Evolutionary conservation across 495 filamentous ascomycete genomes (phyloP).

Genomic region (Talaromyces adpressus): DNA sequence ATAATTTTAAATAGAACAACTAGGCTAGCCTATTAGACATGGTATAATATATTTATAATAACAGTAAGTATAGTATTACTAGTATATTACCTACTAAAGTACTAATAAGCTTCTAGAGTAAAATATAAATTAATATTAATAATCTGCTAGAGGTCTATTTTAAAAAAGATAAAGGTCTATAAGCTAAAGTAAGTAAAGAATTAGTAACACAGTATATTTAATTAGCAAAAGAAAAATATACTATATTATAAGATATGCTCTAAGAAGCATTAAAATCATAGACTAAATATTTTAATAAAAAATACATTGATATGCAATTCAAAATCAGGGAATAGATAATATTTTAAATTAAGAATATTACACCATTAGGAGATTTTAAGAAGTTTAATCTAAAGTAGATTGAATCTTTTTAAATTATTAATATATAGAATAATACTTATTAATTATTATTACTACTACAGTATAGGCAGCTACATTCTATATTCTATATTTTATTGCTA

Average conservation of each 20-base stretch:
- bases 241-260: not conserved
- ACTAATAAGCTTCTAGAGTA: not conserved
- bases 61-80: not conserved
- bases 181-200: too few relatives aligned
- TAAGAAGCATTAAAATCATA: not conserved
- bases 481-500: too few relatives aligned
- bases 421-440: too few relatives aligned
- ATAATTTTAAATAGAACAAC: constrained; percentile 17
- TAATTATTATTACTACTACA: too few relatives aligned
- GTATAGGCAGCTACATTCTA: too few relatives aligned
- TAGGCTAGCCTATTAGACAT: constrained; percentile 12
- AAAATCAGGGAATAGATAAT: not conserved
- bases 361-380: too few relatives aligned
- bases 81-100: not conserved
- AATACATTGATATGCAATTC: not conserved
- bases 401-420: too few relatives aligned
- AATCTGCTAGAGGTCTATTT: not conserved
- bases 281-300: not conserved
- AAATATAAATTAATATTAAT: too few relatives aligned
- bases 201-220: too few relatives aligned
- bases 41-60: constrained; percentile 9
- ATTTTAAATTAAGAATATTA: not conserved
- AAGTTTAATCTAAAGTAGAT: too few relatives aligned
- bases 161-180: not conserved
- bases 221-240: too few relatives aligned